Evolutionary conservation across 768 basidiomycete genomes (phyloP), one percentile per base, ranked within the genome.

Genomic region (Boletus sp.): DNA sequence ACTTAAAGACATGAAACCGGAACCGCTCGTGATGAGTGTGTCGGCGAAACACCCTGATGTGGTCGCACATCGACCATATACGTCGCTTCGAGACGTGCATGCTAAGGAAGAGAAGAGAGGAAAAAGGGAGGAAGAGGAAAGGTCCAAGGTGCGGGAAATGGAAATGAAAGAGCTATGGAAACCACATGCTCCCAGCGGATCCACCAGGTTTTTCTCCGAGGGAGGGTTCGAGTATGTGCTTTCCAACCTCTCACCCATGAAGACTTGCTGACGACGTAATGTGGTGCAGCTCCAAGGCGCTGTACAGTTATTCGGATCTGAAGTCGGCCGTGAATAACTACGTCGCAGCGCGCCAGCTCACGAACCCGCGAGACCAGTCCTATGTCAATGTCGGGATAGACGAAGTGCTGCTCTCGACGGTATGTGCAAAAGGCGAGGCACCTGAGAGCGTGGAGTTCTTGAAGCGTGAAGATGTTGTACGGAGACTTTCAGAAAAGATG

Each of bases 131-230:
- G 79, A 80, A 48, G 80, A 75, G 55, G 76, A 75, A 56, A 81
- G 75, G 57, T 72, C 65, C 15, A 74, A 74, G 66, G 76, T 73
- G 50, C 77, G 69, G 40, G 82, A 84, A 61, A 72, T 92, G 24
- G 78, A 75, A 15, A 76, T 94, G 33, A 80, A 70, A 33, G 90
- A 92, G 67, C 60, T 89, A 30, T 94, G 86, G 86, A 94, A 90
- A 63, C 90, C 92, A 10, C 80, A 84, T 65, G 78, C 80, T 40
- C 63, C 66, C 6, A 63, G 56, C 15, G 68, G 68, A 37, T 85
- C 81, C 2, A 60, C 81, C 3, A 71, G 72, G 7, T 79, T 93
- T 56, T 92, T 94, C 68, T 78, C 83, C 45, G 83, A 75, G 2
- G 78, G 84, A 41, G 84, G 81, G 30, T 80, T 78, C 55, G 83